A percentile compares a stretch with the other conserved stretches of the same genome.
Conservation (phyloP, 805 yeast genomes). For the Wickerhamomyces ciferrii region DNA sequence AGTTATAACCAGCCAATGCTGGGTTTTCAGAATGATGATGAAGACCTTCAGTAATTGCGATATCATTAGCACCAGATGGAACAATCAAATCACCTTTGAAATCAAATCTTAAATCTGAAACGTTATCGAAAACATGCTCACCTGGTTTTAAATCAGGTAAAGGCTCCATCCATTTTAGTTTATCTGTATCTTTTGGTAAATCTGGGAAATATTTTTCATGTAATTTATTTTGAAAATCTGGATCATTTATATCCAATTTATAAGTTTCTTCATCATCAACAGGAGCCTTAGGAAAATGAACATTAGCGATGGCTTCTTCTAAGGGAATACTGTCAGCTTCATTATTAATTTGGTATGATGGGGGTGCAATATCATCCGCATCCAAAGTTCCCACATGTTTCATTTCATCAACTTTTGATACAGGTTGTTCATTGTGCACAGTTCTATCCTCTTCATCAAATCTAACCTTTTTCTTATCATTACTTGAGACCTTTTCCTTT, state of each 20-base stretch:
- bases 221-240: constrained; percentile 70
- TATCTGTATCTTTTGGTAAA: constrained; percentile 74
- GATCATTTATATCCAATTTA: constrained; percentile 63
- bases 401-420: constrained; percentile 35
- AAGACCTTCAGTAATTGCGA: constrained; percentile 59
- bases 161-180: constrained; percentile 89
- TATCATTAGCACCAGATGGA: constrained; percentile 41
- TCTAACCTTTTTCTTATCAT: constrained; percentile 25
- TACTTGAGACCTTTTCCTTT: constrained; percentile 3
- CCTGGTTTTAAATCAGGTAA: constrained; percentile 37
- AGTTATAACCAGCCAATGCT: constrained; percentile 85
- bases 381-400: constrained; percentile 44
- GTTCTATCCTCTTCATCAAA: constrained; percentile 25
- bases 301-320: constrained; percentile 35
- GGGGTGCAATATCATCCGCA: constrained; percentile 51
- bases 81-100: constrained; percentile 75
- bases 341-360: constrained; percentile 40
- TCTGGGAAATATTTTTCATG: constrained; percentile 89
- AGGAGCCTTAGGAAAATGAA: constrained; percentile 64
- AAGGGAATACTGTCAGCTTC: constrained; percentile 38
- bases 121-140: constrained; percentile 32
- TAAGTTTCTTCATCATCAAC: constrained; percentile 24
- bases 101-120: constrained; percentile 79
- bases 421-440: constrained; percentile 5
- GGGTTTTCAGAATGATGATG: constrained; percentile 93